Percentiles rank a stretch among this genome's conserved stretches.
Evolutionary conservation across 2,329 filamentous ascomycete genomes (phyloP).

Genomic region (Achaetomium macrosporum): DNA sequence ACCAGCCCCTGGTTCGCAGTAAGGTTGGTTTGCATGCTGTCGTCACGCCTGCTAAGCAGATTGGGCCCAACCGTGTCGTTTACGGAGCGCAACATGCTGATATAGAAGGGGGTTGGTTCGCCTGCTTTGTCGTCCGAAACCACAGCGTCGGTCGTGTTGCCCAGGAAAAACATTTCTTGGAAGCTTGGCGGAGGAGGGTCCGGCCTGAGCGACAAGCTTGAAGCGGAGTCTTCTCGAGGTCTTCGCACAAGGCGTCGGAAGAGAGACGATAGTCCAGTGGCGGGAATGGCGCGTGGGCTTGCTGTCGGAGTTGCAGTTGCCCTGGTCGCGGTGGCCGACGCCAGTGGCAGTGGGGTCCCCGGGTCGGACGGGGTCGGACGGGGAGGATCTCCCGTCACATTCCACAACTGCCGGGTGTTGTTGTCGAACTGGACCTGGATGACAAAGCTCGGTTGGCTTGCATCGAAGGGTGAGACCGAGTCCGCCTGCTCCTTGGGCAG

Average conservation of each 20-base stretch:
- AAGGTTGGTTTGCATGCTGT: slow-evolving; percentile 2
- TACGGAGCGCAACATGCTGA: slow-evolving; percentile 58
- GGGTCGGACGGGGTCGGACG: slow-evolving; percentile 23
- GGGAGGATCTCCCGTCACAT: slow-evolving; percentile 37
- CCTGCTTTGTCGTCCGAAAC: slow-evolving; percentile 64
- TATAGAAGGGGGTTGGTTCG: slow-evolving; percentile 83
- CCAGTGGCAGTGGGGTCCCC: neutral
- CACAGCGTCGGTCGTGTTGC: slow-evolving; percentile 76
- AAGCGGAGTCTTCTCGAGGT: neutral
- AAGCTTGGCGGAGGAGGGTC: slow-evolving; percentile 53
- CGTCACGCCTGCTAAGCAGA: slow-evolving; percentile 11
- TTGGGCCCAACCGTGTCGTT: slow-evolving; percentile 26
- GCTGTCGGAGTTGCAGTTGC: neutral
- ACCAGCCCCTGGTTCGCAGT: slow-evolving; percentile 19
- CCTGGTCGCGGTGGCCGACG: neutral
- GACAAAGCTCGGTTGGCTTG: slow-evolving; percentile 70
- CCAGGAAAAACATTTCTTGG: slow-evolving; percentile 72
- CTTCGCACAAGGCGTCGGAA: slow-evolving; percentile 3
- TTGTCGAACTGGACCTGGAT: slow-evolving; percentile 72
- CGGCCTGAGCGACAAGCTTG: slow-evolving; percentile 38
- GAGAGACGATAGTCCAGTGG: slow-evolving; percentile 15
- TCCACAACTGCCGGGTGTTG: slow-evolving; percentile 47
- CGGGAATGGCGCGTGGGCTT: neutral
- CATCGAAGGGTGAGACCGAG: slow-evolving; percentile 54
- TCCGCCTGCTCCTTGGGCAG: slow-evolving; percentile 72